phyloP scores from a whole-genome alignment of 768 basidiomycete species.

The Boletellus ananas region DNA sequence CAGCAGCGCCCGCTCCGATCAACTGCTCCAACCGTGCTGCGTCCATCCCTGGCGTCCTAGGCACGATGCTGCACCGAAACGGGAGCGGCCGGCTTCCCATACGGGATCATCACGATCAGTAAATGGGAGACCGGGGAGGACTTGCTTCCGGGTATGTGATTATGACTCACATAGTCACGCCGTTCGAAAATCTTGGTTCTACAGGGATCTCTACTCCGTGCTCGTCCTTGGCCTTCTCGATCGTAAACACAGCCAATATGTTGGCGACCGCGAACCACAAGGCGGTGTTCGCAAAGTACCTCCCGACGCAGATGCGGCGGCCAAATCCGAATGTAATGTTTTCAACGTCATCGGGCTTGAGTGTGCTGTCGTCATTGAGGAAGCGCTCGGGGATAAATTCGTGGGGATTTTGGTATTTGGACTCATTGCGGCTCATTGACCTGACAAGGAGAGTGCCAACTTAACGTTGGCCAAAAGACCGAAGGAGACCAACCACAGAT shows the following conservation, averaged over 20 bases:
- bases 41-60: constrained; percentile 8
- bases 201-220: constrained; percentile 19
- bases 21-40: constrained; percentile 9
- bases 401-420: constrained; percentile 37
- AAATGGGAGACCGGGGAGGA: neutral
- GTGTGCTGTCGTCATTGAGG: constrained; percentile 24
- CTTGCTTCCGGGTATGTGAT: too few species aligned
- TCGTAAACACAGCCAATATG: constrained; percentile 15
- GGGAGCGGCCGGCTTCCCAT: constrained; percentile 13
- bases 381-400: constrained; percentile 41
- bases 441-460: neutral
- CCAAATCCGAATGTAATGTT: constrained; percentile 26
- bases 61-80: constrained; percentile 12
- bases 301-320: constrained; percentile 28
- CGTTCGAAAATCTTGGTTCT: constrained; percentile 6
- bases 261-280: constrained; percentile 23
- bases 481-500: constrained; percentile 15
- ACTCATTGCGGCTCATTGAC: constrained; percentile 23
- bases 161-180: constrained; percentile 10
- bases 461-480: neutral
- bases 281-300: constrained; percentile 24
- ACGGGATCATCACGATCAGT: neutral
- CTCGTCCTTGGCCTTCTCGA: constrained; percentile 16
- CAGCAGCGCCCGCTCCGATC: constrained; percentile 9
- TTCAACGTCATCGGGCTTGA: constrained; percentile 10